These are phyloP conservation scores for Cenchrus fungigraminus DNA, from an alignment of 176 grass and related monocot genomes.

Conservation along the genomic window DNA sequence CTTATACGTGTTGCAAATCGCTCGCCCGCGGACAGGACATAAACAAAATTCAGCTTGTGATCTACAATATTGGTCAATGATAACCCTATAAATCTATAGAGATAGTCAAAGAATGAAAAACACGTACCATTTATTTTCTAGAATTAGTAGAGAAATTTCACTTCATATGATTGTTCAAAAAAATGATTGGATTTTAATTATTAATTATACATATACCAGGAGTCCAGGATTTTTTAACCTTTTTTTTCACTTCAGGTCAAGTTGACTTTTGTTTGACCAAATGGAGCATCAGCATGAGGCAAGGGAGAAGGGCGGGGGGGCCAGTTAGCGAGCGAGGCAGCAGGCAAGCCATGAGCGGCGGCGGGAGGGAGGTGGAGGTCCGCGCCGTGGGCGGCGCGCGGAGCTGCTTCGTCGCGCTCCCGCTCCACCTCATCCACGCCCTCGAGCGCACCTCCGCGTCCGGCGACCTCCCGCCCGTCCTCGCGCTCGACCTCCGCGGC, in stretches of 20 bases:
- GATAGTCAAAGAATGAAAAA: too few species aligned
- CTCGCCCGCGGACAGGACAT: too few species aligned
- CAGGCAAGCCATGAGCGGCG: slow-evolving; percentile 32
- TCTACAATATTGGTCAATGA: too few species aligned
- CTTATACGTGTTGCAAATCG: neutral
- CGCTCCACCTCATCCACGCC: slow-evolving; percentile 78
- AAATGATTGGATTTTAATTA: neutral
- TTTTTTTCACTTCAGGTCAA: neutral
- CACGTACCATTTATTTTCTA: too few species aligned
- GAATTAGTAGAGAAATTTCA: too few species aligned
- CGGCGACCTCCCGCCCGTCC: slow-evolving; percentile 69
- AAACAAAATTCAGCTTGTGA: too few species aligned
- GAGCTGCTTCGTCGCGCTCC: slow-evolving; percentile 92
- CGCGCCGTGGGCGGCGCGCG: slow-evolving; percentile 62
- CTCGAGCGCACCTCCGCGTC: slow-evolving; percentile 63
- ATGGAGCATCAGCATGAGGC: neutral
- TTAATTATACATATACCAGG: too few species aligned
- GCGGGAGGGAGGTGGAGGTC: slow-evolving; percentile 72
- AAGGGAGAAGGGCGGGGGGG: neutral
- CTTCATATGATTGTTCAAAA: neutral
- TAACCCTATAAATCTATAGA: too few species aligned
- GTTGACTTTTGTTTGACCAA: slow-evolving; percentile 22
- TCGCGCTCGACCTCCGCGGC: slow-evolving; percentile 71
- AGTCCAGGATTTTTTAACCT: neutral
- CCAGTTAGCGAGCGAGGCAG: slow-evolving; percentile 21